Base-by-base conservation (phyloP, 129 eudicot genomes). In the Erigeron canadensis region DNA sequence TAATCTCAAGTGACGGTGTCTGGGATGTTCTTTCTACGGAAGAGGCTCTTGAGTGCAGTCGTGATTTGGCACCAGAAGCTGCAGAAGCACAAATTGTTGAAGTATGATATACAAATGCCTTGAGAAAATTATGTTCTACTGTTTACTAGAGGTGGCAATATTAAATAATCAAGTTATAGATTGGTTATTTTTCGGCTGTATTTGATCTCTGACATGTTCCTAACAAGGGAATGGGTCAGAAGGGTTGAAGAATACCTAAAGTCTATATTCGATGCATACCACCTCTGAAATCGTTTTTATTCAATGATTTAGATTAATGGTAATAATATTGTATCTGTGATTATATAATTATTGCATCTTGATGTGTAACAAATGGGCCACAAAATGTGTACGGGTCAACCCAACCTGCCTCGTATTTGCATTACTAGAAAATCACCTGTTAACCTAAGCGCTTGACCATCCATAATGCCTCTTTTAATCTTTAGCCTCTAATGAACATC, bases 11-110 rank as follows among this genome's bases (percentile, higher is more conserved):
- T 39, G 99, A 95, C 64, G 99, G 99, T 60, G 99, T 95, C 60
- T 95, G 99, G 99, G 99, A 95, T 76, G 88, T 93, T 60, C 46
- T 95, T 80, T 74, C 91, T 63, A 86, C 88, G 11, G 99, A 95
- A 77, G 61, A 77, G 11, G 89, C 96, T 65, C 77, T 88, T 43
- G 97, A 90, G 53, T 90, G 96, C 81, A 79, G 89, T 64, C 88
- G 91, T 50, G 96, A 94, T 50, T 82, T 95, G 91, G 86, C 94
- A 74, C 81, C 97, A 56, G 97, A 95, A 74, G 86, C 91, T 47
- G 97, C 97, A 48, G 96, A 97, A 22, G 78, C 91, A 59, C 91
- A 95, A 11, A 86, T 95, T 66, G 97, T 90, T 21, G 88, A 95
- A 80, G 99, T 95, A 90, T 28, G 81, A 16, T 42, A 42, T 3